Evolutionary conservation across 116 monocot genomes (phyloP).

Genomic region (Dioscorea cayenensis): DNA sequence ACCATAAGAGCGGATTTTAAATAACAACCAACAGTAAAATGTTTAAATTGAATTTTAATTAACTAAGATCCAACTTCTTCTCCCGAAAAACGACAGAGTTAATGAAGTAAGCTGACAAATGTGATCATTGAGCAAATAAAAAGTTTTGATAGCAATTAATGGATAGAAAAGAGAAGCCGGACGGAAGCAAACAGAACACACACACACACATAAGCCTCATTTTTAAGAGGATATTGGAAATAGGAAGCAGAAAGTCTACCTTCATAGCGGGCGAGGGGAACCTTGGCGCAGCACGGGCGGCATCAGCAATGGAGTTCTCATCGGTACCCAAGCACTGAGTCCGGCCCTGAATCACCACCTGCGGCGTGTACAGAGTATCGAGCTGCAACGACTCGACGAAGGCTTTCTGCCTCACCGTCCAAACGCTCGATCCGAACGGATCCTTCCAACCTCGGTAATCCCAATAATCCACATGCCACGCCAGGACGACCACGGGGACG

Average conservation of each 20-base stretch:
- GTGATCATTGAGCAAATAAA: too few relatives aligned
- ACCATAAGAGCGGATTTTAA: too few relatives aligned
- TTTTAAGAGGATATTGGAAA: background rate
- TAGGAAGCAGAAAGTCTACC: conserved; percentile 20
- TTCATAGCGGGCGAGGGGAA: conserved; percentile 70
- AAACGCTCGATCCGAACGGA: conserved; percentile 72
- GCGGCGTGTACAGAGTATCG: conserved; percentile 93
- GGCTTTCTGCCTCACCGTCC: conserved; percentile 94
- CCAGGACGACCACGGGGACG: conserved; percentile 39
- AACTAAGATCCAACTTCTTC: too few relatives aligned
- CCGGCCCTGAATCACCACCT: conserved; percentile 67
- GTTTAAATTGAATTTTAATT: too few relatives aligned
- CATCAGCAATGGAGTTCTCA: conserved; percentile 30
- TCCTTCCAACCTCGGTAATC: conserved; percentile 97
- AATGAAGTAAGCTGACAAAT: too few relatives aligned
- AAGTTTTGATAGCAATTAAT: background rate
- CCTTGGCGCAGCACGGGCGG: conserved; percentile 41
- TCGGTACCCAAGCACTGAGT: conserved; percentile 68
- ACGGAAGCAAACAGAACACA: too few relatives aligned
- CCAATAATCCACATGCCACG: conserved; percentile 94
- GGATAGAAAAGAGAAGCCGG: background rate
- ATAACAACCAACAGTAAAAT: too few relatives aligned
- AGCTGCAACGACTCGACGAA: conserved; percentile 69
- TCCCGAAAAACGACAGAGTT: too few relatives aligned
- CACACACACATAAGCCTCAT: too few relatives aligned